Conservation (phyloP, 306 rosid species). For the Rosa persica region DNA sequence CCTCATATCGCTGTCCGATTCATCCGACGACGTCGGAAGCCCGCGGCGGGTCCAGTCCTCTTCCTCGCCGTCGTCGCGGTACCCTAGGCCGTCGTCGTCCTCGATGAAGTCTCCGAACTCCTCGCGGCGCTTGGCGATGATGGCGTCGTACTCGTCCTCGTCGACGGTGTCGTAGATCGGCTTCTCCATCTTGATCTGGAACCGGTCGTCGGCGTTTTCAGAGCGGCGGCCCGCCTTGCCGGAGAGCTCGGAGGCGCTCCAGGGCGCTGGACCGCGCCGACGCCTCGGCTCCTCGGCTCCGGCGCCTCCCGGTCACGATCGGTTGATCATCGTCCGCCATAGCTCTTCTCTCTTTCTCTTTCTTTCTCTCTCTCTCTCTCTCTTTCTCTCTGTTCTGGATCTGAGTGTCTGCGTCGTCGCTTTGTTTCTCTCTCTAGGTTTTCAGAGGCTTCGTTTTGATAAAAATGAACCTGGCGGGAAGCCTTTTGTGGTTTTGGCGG, state of each 20-base stretch:
- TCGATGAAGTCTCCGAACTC: constrained; percentile 64
- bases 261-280: constrained; percentile 68
- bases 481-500: not conserved
- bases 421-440: constrained; percentile 9
- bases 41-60: constrained; percentile 93
- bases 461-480: constrained; percentile 37
- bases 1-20: constrained; percentile 59
- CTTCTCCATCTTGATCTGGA: constrained; percentile 70
- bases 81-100: constrained; percentile 84
- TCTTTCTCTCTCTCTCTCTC: not conserved
- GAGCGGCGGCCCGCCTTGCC: constrained; percentile 67
- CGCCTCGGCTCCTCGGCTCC: constrained; percentile 40
- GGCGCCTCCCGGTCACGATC: constrained; percentile 39
- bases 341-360: not conserved
- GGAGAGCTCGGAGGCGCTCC: constrained; percentile 69
- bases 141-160: constrained; percentile 81
- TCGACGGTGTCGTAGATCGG: constrained; percentile 70
- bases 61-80: constrained; percentile 88
- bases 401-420: not conserved
- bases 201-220: constrained; percentile 37
- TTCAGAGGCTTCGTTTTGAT: not conserved
- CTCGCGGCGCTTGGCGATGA: constrained; percentile 84
- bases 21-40: constrained; percentile 56
- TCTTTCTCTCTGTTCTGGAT: constrained; percentile 1
- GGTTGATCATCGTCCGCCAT: constrained; percentile 78